These are phyloP conservation scores for Globisporangium cylindrosporum DNA, from an alignment of 352 stramenopile species.

Conservation along the genomic window DNA sequence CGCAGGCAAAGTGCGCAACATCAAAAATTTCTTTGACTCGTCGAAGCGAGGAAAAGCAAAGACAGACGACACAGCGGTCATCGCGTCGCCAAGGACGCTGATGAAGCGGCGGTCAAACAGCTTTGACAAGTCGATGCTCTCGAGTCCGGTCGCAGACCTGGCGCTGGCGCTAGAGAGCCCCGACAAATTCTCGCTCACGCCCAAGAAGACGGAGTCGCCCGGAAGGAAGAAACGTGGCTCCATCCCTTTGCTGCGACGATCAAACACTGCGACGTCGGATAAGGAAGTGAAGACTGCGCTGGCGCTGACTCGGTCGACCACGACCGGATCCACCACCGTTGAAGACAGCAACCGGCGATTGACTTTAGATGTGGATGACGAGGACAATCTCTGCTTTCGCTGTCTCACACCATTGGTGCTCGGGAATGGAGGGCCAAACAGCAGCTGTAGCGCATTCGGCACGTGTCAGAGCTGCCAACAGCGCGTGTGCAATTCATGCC, in stretches of 20 bases:
- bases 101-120: conserved; percentile 41
- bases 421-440: not conserved
- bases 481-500: conserved; percentile 55
- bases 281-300: conserved; percentile 19
- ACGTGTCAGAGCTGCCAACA: conserved; percentile 62
- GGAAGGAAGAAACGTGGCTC: conserved; percentile 13
- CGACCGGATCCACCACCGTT: conserved; percentile 8
- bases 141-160: conserved; percentile 27
- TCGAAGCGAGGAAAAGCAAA: conserved; percentile 22
- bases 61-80: conserved; percentile 27
- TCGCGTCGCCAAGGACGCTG: conserved; percentile 20
- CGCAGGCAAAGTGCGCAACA: conserved; percentile 31
- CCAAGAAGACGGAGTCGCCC: conserved; percentile 7
- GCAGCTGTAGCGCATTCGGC: too few relatives aligned
- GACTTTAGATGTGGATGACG: conserved; percentile 37
- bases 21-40: conserved; percentile 35
- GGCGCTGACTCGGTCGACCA: conserved; percentile 14
- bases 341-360: conserved; percentile 8
- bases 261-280: conserved; percentile 7
- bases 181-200: conserved; percentile 5
- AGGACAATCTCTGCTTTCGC: conserved; percentile 62
- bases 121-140: conserved; percentile 34
- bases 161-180: conserved; percentile 16
- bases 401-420: conserved; percentile 41
- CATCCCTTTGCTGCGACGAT: conserved; percentile 21